These are phyloP conservation scores for Fusarium continuum DNA, from an alignment of 2,329 filamentous ascomycete genomes.

Conservation along the genomic window DNA sequence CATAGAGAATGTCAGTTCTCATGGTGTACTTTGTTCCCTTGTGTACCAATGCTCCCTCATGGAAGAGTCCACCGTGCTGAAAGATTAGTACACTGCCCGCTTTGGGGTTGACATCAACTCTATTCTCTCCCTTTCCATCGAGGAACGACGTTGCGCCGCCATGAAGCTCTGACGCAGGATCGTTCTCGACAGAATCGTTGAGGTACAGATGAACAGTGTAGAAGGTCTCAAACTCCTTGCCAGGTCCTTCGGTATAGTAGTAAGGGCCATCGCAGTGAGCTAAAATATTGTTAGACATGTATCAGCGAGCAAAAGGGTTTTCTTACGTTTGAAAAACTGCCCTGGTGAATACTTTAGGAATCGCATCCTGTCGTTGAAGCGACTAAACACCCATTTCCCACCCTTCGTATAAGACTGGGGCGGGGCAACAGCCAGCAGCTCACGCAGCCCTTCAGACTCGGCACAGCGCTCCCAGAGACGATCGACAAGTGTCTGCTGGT, in stretches of 20 bases:
- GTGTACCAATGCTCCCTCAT: slow-evolving; percentile 63
- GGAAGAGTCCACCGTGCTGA: slow-evolving; percentile 61
- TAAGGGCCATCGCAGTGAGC: slow-evolving; percentile 76
- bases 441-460: slow-evolving; percentile 52
- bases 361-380: slow-evolving; percentile 77
- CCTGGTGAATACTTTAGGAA: slow-evolving; percentile 78
- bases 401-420: slow-evolving; percentile 35
- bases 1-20: slow-evolving; percentile 64
- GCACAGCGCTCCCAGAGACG: slow-evolving; percentile 70
- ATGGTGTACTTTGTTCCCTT: slow-evolving; percentile 65
- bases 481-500: slow-evolving; percentile 68
- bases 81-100: slow-evolving; percentile 68
- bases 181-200: slow-evolving; percentile 42
- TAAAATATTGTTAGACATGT: slow-evolving; percentile 40
- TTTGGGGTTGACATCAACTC: slow-evolving; percentile 64
- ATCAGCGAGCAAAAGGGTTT: rapidly evolving
- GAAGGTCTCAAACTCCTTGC: slow-evolving; percentile 55
- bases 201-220: slow-evolving; percentile 66
- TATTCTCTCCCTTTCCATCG: slow-evolving; percentile 53
- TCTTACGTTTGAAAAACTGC: slow-evolving; percentile 72
- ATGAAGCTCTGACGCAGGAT: slow-evolving; percentile 46
- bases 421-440: slow-evolving; percentile 51
- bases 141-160: slow-evolving; percentile 67
- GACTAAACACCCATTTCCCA: slow-evolving; percentile 54
- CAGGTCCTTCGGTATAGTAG: slow-evolving; percentile 57